Base-by-base conservation (phyloP, 2,329 filamentous ascomycete genomes). In the Zasmidium cellare region DNA sequence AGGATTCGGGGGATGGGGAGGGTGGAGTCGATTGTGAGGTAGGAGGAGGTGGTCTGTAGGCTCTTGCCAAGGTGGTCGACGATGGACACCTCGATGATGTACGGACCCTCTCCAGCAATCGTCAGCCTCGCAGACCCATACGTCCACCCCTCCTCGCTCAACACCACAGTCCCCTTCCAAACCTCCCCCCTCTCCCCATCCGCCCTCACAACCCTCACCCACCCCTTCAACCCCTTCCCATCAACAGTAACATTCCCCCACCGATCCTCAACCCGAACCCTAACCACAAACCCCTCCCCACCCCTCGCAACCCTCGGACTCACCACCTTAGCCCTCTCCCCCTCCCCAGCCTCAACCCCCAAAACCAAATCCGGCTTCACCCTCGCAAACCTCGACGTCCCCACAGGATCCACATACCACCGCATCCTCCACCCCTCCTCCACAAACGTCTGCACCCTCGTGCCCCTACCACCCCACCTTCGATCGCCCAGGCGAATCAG, bases 341-440 rank as follows among this genome's bases (percentile, higher is more conserved):
- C 45, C 0, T 47, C 25, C 14, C 72, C 71, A 18, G 67, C 58
- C 3, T 41, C 23, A 38, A 74, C 72, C 16, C 56, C n/a, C 19
- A 46, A 50, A 24, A 23, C 22, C 35, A 75, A 63, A 46, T 74
- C 72, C 1, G 71, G 71, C 41, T 72, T 72, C 57, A 28, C 25
- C 25, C 25, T 28, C 25, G 25, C 25, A 28, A 28, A 28, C 25
- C 25, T 28, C 72, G 71, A 74, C 0, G 73, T 74, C 1, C 73
- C 72, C 1, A 75, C 72, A 1, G 71, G 72, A 49, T 75, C 72
- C 23, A 75, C 74, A 51, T 75, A 75, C 67, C 69, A 74, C 51
- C 72, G 65, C 73, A 72, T 72, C 6, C 62, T 44, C 47, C 74
- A 74, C 1, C 65, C 58, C 35, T 71, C 67, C 51, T 75, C 73